Evolutionary conservation across 2,329 filamentous ascomycete genomes (phyloP).

Genomic region (Trichoderma koningiopsis): DNA sequence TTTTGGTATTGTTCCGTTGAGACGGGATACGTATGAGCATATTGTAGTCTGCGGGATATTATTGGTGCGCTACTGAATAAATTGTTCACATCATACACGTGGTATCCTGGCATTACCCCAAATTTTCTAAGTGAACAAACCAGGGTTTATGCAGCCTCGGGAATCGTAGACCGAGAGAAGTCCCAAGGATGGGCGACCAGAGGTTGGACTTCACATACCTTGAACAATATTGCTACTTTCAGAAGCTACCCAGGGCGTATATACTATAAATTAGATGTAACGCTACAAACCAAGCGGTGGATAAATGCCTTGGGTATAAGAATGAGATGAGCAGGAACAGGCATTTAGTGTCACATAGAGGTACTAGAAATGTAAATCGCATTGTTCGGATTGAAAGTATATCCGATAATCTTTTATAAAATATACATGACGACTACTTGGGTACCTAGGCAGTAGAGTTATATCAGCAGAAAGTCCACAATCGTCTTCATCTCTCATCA

Average conservation of each 20-base stretch:
- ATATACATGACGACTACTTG: background rate
- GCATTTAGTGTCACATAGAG: background rate
- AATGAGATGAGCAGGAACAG: background rate
- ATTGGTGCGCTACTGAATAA: background rate
- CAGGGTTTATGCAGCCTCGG: background rate
- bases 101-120: background rate
- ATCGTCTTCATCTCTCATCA: background rate
- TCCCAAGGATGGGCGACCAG: background rate
- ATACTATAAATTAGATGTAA: too few relatives aligned
- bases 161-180: background rate
- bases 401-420: background rate
- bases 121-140: background rate
- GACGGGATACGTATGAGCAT: background rate
- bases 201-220: background rate
- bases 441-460: too few relatives aligned
- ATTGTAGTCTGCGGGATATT: background rate
- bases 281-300: too few relatives aligned
- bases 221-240: background rate
- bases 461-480: rapidly evolving
- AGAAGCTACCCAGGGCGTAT: background rate
- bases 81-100: background rate
- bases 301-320: background rate
- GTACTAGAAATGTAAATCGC: background rate
- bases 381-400: background rate
- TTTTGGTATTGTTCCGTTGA: background rate